Evolutionary conservation across 192 early-diverging fungal genomes (phyloP).

Genomic region (Spinellus fusiger): DNA sequence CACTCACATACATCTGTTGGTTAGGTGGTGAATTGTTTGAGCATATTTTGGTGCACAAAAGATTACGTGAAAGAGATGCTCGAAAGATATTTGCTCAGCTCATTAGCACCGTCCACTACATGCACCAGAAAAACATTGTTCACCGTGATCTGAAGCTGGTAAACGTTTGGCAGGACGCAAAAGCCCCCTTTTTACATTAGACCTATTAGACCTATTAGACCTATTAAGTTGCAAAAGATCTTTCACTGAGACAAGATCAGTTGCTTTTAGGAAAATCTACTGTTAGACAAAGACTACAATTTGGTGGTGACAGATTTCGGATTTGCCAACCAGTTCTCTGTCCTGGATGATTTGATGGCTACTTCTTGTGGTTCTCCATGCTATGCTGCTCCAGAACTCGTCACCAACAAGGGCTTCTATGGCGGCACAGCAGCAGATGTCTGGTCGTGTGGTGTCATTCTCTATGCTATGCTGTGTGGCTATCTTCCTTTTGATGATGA

Average conservation of each 20-base stretch:
- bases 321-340: conserved; percentile 84
- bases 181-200: too few species aligned
- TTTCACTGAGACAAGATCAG: conserved; percentile 2
- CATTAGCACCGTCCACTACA: conserved; percentile 81
- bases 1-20: background rate
- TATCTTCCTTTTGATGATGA: conserved; percentile 89
- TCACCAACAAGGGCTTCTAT: conserved; percentile 89
- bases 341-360: conserved; percentile 71
- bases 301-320: conserved; percentile 98
- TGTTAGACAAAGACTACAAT: conserved; percentile 85
- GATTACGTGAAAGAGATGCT: conserved; percentile 85
- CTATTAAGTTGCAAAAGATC: background rate
- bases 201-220: too few species aligned
- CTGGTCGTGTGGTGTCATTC: conserved; percentile 96
- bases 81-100: conserved; percentile 88
- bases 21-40: conserved; percentile 92
- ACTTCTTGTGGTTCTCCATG: conserved; percentile 97
- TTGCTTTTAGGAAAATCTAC: conserved; percentile 75
- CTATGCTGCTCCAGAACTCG: conserved; percentile 97
- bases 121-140: conserved; percentile 88
- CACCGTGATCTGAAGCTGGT: conserved; percentile 94
- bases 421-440: conserved; percentile 93
- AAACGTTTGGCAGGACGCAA: conserved; percentile 32
- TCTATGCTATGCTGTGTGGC: conserved; percentile 87
- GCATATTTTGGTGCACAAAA: conserved; percentile 86